Base-by-base conservation (phyloP, 371 early-diverging fungal genomes). In the Mucor indicus region DNA sequence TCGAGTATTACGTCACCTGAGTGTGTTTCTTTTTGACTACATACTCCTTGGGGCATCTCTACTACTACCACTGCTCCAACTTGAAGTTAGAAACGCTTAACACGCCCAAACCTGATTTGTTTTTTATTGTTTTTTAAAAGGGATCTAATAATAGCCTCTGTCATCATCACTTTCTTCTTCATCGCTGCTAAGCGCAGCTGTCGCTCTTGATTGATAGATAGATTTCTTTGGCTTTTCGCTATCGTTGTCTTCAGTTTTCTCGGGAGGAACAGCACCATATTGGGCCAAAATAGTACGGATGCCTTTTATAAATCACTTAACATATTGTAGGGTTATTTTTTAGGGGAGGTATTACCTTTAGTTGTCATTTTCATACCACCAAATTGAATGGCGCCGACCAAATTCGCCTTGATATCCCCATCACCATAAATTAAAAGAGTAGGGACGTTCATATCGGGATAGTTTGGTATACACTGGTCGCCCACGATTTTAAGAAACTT, bases 401-500 rank as follows among this genome's bases (percentile, higher is more conserved):
- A 62, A 59, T 97, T 93, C 3, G 80, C 73, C 53, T 78, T 81
- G 37, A 95, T 63, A 47, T 96, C 95, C 16, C 95, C 92, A 8
- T 89, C 63, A 17, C 87, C 87, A 64, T 95, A 96, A 37, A 95
- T 73, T 43, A 97, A 60, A 19, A 97, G 64, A 0, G 98, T 94
- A n/a, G 93, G 94, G 33, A 93, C 64, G 62, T 95, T 95, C 33
- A 78, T 70, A 64, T 96, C 96, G 3, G 96, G 96, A 55, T 93
- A 96, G 54, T 91, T 89, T 37, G 85, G 91, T 58, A 97, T 95
- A 73, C 96, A 95, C 53, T 91, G 89, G 49, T 92, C 91, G 3
- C 87, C 87, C 11, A 91, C 79, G 55, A 95, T 95, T 56, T 92
- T 92, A 29, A 90, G 61, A 69, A 98, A 96, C 75, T 98, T 98